A percentile compares a stretch with the other conserved stretches of the same genome.
Evolutionary conservation across 2,329 filamentous ascomycete species (phyloP).

Genomic region (Diaporthe australafricana): DNA sequence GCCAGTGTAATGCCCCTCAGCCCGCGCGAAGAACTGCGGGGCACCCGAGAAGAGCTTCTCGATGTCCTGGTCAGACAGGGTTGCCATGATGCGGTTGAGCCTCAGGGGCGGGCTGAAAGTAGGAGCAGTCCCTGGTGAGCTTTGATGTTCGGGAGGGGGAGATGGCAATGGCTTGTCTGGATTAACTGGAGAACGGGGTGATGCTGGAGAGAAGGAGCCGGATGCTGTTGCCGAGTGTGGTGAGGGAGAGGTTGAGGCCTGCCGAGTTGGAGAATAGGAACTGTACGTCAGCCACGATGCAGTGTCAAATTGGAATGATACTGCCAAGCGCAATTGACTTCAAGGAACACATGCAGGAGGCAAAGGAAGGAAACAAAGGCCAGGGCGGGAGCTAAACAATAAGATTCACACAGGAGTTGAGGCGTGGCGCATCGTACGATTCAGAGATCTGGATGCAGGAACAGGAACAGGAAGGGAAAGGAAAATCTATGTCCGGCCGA

Average conservation of each 20-base stretch:
- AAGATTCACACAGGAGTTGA: conserved; percentile 11
- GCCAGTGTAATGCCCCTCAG: conserved; percentile 68
- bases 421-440: conserved; percentile 20
- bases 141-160: conserved; percentile 53
- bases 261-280: conserved; percentile 38
- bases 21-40: conserved; percentile 75
- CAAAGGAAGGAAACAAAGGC: not conserved
- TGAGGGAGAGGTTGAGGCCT: conserved; percentile 42
- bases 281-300: conserved; percentile 39
- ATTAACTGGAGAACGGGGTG: conserved; percentile 54
- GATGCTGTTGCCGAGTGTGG: conserved; percentile 46
- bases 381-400: not conserved
- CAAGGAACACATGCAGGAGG: conserved; percentile 8
- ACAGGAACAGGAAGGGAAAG: conserved; percentile 5
- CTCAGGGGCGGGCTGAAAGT: conserved; percentile 56
- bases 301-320: conserved; percentile 9
- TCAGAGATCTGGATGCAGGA: conserved; percentile 30
- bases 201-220: conserved; percentile 40
- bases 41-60: conserved; percentile 81
- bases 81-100: conserved; percentile 69
- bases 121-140: not conserved
- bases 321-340: conserved; percentile 12
- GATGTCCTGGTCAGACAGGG: conserved; percentile 68
- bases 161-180: conserved; percentile 69
- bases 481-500: conserved; percentile 1